Conservation (phyloP, 352 stramenopile species). For the Pilasporangium apinafurcum region DNA sequence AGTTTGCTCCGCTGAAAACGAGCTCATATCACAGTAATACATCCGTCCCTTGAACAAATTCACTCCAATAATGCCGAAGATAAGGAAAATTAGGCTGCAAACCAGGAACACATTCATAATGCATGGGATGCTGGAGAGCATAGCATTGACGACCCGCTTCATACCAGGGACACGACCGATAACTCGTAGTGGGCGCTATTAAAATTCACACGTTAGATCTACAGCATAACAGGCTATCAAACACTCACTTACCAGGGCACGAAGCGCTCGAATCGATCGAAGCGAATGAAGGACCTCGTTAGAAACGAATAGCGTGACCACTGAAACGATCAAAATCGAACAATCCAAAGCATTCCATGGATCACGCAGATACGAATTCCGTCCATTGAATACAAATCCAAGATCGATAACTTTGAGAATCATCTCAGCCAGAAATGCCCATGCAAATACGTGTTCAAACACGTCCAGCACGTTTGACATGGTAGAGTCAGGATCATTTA, state of each 20-base stretch:
- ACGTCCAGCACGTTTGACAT: conserved; percentile 17
- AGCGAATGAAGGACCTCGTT: conserved; percentile 39
- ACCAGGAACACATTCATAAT: conserved; percentile 80
- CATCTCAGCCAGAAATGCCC: conserved; percentile 68
- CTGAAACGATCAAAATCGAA: conserved; percentile 45
- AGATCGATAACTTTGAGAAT: conserved; percentile 65
- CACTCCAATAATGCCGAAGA: conserved; percentile 68
- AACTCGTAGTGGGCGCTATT: conserved; percentile 46
- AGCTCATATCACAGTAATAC: conserved; percentile 53
- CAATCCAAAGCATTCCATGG: conserved; percentile 80
- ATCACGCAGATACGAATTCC: conserved; percentile 52
- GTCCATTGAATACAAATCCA: conserved; percentile 50
- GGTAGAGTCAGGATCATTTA: conserved; percentile 31
- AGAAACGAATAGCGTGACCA: conserved; percentile 29
- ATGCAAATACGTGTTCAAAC: conserved; percentile 46
- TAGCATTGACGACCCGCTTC: conserved; percentile 69
- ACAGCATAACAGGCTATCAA: neutral
- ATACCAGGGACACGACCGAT: conserved; percentile 62
- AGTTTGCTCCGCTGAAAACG: conserved; percentile 16
- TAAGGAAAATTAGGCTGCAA: conserved; percentile 86
- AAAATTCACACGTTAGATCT: neutral
- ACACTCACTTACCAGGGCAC: conserved; percentile 38
- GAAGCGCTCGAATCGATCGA: conserved; percentile 54
- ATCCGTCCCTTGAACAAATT: conserved; percentile 86
- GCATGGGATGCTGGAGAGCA: conserved; percentile 64